Base-by-base conservation (phyloP, 2,329 filamentous ascomycete species). In the Arthrocladium fulminans region DNA sequence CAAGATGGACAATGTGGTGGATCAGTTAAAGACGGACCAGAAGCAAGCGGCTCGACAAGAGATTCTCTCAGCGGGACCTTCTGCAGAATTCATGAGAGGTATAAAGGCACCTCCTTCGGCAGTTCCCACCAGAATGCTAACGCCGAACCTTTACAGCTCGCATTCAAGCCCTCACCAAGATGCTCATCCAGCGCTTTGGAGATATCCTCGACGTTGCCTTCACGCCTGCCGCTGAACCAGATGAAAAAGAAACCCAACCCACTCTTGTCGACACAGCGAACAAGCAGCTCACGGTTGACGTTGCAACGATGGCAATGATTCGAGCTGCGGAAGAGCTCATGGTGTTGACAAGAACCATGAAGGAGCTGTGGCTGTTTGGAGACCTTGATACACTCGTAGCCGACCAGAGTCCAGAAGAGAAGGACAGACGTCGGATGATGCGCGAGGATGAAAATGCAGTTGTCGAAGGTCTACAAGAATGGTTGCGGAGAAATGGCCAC, bases 361-460 rank as follows among this genome's bases (percentile, higher is more conserved):
- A 84, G 60, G 80, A 84, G 59, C 69, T 79, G 19, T 84, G 81
- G 81, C 67, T 83, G 4, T 83, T 82, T 57, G 81, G 81, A 2
- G 76, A 77, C 49, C 68, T 84, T 37, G 73, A 81, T 49, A 81
- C 77, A 0, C 60, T 82, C 1, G 65, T 67, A 48, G 62, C 69
- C 34, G 65, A 67, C 25, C 57, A 63, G 17, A 66, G 70, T 45
- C 56, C 63, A 9, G 58, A 69, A 58, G 59, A 68, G 51, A 59
- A 67, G 51, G 57, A 69, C 63, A 62, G 65, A 22, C 44, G 29
- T n/a, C 38, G 57, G 50, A 60, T 61, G 52, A 63, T 73, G 25
- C 74, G 77, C 53, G 64, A 66, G 44, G 68, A 73, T 57, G 71
- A 70, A 8, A 63, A 58, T 47, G 66, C 62, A n/a, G 70, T 79